Evolutionary conservation across 2,329 filamentous ascomycete genomes (phyloP), one percentile per base, ranked within the genome.

Genomic region (Fusarium stilboides): DNA sequence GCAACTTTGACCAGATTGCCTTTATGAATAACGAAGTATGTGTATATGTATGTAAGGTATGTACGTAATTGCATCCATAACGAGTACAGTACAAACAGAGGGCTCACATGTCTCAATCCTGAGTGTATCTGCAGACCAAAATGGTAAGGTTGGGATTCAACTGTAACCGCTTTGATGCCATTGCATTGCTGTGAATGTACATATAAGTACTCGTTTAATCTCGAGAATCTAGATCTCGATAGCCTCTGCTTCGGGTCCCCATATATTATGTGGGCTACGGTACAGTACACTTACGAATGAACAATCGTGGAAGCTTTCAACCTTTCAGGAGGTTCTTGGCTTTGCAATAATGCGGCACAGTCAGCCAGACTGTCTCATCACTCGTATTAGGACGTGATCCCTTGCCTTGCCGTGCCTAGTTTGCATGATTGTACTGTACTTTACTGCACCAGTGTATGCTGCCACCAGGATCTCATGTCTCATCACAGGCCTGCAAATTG

Each of bases 151-250:
- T 14, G n/a, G 47, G 20, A 26, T 31, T 10, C 28, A 31, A 31
- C 28, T 31, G 28, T 13, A 31, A 31, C 28, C 28, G 52, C 31
- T 5, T 47, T 12, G 19, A 45, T 37, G 24, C 24, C 7, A 55
- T 28, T 49, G 20, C 7, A 55, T 28, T 49, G 20, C 42, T 28
- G n/a, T 33, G 26, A 15, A 53, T 56, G 45, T 50, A 19, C n/a
- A 26, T 15, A 28, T 13, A 15, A n/a, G 42, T 40, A 34, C 62
- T 64, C 60, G 60, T 65, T 31, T 63, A 65, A 65, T 65, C 53
- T 65, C 60, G 45, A 65, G 55, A 65, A 65, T 65, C 54, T 65
- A 65, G 54, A 65, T 65, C 61, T 65, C 61, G 61, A 65, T 65
- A 65, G 53, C 33, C 39, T 59, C 47, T 28, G 33, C 22, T 43